Evolutionary conservation across 1,139 yeast genomes (phyloP).

Genomic region (Geotrichum bryndzae): DNA sequence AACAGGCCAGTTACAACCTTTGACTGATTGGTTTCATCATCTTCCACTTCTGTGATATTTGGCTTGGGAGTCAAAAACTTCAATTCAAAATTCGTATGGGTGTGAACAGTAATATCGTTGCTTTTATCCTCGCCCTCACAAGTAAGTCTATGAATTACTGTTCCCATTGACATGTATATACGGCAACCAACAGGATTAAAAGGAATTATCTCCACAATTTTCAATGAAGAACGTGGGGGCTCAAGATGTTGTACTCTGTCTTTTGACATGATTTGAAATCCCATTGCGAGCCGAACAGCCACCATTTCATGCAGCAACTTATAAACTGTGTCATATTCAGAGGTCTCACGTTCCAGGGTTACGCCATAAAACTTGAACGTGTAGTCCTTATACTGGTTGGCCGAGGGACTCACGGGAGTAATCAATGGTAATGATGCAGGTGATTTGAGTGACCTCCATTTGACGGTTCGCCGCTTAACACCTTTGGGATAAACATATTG

Average conservation of each 20-base stretch:
- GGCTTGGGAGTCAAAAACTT: constrained; percentile 17
- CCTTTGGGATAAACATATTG: constrained; percentile 75
- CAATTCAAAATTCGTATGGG: constrained; percentile 43
- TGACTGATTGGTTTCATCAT: constrained; percentile 18
- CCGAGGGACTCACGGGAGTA: constrained; percentile 68
- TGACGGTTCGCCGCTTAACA: constrained; percentile 59
- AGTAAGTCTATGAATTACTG: constrained; percentile 77
- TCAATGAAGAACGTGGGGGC: constrained; percentile 50
- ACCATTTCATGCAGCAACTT: constrained; percentile 83
- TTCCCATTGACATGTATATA: constrained; percentile 68
- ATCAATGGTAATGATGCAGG: constrained; percentile 90
- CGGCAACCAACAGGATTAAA: constrained; percentile 50
- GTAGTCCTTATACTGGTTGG: constrained; percentile 49
- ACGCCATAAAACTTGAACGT: constrained; percentile 58
- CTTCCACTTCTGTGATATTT: not conserved
- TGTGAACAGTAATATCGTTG: constrained; percentile 57
- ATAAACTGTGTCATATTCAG: constrained; percentile 48
- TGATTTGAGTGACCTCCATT: constrained; percentile 87
- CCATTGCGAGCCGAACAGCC: constrained; percentile 70
- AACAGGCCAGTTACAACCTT: constrained; percentile 38
- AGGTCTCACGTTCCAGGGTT: constrained; percentile 49
- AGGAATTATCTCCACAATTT: constrained; percentile 38
- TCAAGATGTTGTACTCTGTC: constrained; percentile 61
- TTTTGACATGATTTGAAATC: constrained; percentile 86
- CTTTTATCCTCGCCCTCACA: constrained; percentile 56